Conservation (phyloP, 768 basidiomycete genomes). For the Lactarius quietus region DNA sequence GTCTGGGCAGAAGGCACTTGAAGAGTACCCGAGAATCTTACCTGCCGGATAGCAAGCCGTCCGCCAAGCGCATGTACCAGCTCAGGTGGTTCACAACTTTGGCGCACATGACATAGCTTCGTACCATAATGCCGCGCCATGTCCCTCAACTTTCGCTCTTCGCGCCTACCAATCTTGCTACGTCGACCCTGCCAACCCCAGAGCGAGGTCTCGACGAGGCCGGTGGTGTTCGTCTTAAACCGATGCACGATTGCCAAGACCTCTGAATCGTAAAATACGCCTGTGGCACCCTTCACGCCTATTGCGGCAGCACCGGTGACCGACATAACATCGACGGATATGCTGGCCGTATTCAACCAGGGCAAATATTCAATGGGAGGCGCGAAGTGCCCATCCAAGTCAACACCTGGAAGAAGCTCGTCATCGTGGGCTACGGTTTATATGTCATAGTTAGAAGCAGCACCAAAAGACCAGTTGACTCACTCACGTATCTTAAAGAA, state of each 20-base stretch:
- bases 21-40: conserved; percentile 35
- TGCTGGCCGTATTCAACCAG: conserved; percentile 43
- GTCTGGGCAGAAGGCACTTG: conserved; percentile 10
- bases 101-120: conserved; percentile 41
- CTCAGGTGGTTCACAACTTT: conserved; percentile 61
- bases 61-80: conserved; percentile 66
- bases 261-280: conserved; percentile 74
- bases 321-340: conserved; percentile 72
- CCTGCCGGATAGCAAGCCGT: conserved; percentile 70
- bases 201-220: conserved; percentile 63
- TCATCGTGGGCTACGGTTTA: conserved; percentile 33
- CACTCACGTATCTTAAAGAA: conserved; percentile 36
- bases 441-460: not conserved
- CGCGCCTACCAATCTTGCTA: conserved; percentile 50
- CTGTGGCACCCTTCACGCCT: conserved; percentile 42
- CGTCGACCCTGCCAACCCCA: conserved; percentile 76
- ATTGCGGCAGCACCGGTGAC: conserved; percentile 51
- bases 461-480: conserved; percentile 6
- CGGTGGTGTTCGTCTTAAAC: conserved; percentile 57
- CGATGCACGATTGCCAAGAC: conserved; percentile 66
- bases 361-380: conserved; percentile 28
- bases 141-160: conserved; percentile 64
- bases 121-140: conserved; percentile 74
- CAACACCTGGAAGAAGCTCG: conserved; percentile 44
- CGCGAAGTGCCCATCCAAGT: conserved; percentile 47